These are phyloP conservation scores for Tricholoma furcatifolium DNA, from an alignment of 768 basidiomycete species.

Conservation along the genomic window DNA sequence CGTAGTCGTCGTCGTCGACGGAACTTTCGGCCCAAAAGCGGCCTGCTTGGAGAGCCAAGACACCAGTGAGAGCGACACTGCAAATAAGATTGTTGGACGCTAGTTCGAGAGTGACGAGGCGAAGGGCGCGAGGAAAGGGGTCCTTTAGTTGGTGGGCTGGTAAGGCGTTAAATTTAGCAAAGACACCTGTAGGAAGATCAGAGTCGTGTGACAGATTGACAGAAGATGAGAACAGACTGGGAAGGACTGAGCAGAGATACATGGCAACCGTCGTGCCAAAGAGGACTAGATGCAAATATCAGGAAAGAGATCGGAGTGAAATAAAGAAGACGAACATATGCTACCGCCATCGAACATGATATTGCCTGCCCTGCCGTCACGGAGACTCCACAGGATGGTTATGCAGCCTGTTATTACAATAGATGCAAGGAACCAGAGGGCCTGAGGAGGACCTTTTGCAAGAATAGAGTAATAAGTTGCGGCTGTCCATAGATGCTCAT, in stretches of 20 bases:
- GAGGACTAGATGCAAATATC: slow-evolving; percentile 49
- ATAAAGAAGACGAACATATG: slow-evolving; percentile 51
- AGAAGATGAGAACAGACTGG: slow-evolving; percentile 50
- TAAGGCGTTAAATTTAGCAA: slow-evolving; percentile 56
- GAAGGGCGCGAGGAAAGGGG: slow-evolving; percentile 63
- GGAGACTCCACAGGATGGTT: slow-evolving; percentile 76
- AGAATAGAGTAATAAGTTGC: slow-evolving; percentile 82
- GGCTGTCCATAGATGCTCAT: slow-evolving; percentile 79
- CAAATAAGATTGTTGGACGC: slow-evolving; percentile 84
- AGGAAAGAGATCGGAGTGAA: not conserved
- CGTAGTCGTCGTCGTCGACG: slow-evolving; percentile 49
- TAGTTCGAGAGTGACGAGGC: slow-evolving; percentile 68
- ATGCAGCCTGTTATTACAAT: slow-evolving; percentile 58
- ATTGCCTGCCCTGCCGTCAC: slow-evolving; percentile 77
- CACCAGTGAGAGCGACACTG: slow-evolving; percentile 86
- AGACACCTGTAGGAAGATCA: slow-evolving; percentile 42
- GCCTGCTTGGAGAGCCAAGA: slow-evolving; percentile 78
- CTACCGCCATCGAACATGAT: slow-evolving; percentile 92
- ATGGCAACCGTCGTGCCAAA: slow-evolving; percentile 69
- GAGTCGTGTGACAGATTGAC: not conserved
- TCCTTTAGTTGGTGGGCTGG: slow-evolving; percentile 51
- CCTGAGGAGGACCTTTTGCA: slow-evolving; percentile 57
- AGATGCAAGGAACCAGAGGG: slow-evolving; percentile 55
- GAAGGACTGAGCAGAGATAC: slow-evolving; percentile 76
- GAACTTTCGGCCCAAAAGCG: slow-evolving; percentile 83